A percentile compares a stretch with the other conserved stretches of the same genome.
Evolutionary conservation across 345 rosid species (phyloP).

Genomic region (Arabidopsis arenosa): DNA sequence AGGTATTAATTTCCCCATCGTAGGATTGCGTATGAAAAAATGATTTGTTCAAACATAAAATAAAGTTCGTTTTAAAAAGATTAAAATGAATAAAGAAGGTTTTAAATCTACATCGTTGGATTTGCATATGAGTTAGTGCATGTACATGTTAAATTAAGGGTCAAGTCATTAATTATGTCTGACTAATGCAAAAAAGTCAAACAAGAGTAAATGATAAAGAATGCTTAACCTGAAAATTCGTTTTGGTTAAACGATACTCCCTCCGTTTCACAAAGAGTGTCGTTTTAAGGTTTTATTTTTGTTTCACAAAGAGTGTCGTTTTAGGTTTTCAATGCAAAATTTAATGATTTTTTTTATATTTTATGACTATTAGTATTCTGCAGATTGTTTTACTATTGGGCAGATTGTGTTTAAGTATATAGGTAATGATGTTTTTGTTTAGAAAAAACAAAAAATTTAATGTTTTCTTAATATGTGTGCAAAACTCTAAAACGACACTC

Average conservation of each 20-base stretch:
- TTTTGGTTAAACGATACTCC: neutral
- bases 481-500: too few relatives aligned
- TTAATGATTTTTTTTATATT: too few relatives aligned
- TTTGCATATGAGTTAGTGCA: conserved; percentile 45
- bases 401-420: too few relatives aligned
- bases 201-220: neutral
- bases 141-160: conserved; percentile 21
- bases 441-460: too few relatives aligned
- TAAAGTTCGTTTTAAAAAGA: neutral
- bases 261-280: too few relatives aligned
- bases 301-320: too few relatives aligned
- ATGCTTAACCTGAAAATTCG: conserved; percentile 9
- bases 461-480: too few relatives aligned
- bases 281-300: too few relatives aligned
- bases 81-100: neutral
- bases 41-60: neutral
- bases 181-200: conserved; percentile 41
- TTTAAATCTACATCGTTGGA: conserved; percentile 16
- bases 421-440: too few relatives aligned
- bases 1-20: neutral
- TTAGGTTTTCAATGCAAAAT: too few relatives aligned
- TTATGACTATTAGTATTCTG: too few relatives aligned
- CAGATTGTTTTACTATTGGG: too few relatives aligned
- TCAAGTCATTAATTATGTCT: conserved; percentile 30
- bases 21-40: conserved; percentile 10